Evolutionary conservation across 2,329 filamentous ascomycete species (phyloP).

Genomic region (Aquanectria penicillioides): DNA sequence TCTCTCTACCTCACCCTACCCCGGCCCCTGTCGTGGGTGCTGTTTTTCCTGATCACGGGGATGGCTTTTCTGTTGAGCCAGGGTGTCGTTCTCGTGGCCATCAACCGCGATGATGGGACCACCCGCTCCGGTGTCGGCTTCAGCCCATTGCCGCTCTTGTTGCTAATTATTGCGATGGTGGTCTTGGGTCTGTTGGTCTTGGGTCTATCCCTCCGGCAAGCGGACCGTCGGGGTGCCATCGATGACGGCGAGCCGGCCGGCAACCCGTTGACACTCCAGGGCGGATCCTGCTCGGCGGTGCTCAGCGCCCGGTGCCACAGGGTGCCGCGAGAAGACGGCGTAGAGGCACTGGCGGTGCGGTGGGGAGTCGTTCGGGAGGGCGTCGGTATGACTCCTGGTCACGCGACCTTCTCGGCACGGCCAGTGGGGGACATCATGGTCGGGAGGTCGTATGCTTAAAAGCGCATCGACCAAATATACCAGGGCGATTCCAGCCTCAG

Average conservation of each 20-base stretch:
- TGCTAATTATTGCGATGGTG: constrained; percentile 53
- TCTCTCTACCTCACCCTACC: constrained; percentile 63
- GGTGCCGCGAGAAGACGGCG: constrained; percentile 40
- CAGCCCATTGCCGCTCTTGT: constrained; percentile 54
- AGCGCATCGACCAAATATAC: neutral
- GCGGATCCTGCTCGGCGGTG: constrained; percentile 63
- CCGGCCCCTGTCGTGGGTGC: constrained; percentile 54
- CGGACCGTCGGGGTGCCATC: constrained; percentile 48
- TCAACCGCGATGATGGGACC: constrained; percentile 39
- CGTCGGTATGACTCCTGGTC: constrained; percentile 50
- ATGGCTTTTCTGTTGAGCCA: constrained; percentile 59
- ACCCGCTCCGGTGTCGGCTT: constrained; percentile 50
- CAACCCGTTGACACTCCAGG: constrained; percentile 60
- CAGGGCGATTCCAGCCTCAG: neutral
- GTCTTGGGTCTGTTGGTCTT: constrained; percentile 47
- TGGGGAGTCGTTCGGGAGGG: constrained; percentile 60
- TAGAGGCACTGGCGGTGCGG: constrained; percentile 51
- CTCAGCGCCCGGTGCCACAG: constrained; percentile 60
- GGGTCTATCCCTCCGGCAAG: constrained; percentile 52
- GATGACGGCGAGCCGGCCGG: constrained; percentile 50
- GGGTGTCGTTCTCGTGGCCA: constrained; percentile 50
- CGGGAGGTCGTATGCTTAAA: constrained; percentile 41
- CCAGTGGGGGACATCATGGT: constrained; percentile 40
- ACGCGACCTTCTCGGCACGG: constrained; percentile 56
- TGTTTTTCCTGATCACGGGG: constrained; percentile 55